Evolutionary conservation across 202 grass and related monocot species (phyloP).

Genomic region (Elaeis oleifera): DNA sequence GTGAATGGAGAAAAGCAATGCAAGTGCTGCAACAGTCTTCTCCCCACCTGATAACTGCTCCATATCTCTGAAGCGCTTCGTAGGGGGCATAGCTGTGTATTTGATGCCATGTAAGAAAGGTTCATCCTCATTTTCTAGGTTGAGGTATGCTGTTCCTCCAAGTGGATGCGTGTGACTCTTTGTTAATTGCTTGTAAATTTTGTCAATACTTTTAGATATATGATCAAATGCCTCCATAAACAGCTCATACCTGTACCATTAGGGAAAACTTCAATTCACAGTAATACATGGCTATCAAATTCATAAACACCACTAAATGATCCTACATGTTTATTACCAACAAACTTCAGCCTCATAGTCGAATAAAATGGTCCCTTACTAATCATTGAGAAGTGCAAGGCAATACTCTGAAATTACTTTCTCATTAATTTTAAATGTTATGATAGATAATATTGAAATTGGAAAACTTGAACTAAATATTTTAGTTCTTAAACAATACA

Average conservation of each 20-base stretch:
- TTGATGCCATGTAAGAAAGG: conserved; percentile 93
- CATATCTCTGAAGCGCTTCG: conserved; percentile 98
- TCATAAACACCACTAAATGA: neutral
- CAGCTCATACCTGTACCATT: conserved; percentile 57
- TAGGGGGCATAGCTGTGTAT: conserved; percentile 96
- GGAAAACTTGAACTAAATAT: too few relatives aligned
- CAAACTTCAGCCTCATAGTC: too few relatives aligned
- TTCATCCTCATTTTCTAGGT: conserved; percentile 97
- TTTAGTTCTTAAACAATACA: too few relatives aligned
- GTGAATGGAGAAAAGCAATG: conserved; percentile 97
- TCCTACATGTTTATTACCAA: too few relatives aligned
- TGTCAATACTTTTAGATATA: conserved; percentile 94
- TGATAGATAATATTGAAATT: too few relatives aligned
- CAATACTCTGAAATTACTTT: too few relatives aligned
- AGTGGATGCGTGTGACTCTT: conserved; percentile 95
- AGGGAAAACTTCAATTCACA: conserved; percentile 6
- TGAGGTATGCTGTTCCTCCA: conserved; percentile 93
- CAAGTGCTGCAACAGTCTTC: conserved; percentile 94
- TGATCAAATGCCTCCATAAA: conserved; percentile 98
- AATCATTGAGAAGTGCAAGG: too few relatives aligned
- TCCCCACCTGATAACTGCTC: conserved; percentile 96
- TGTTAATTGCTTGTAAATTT: conserved; percentile 97
- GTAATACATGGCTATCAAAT: neutral
- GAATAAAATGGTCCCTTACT: too few relatives aligned
- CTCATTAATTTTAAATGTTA: too few relatives aligned